Evolutionary conservation across 768 basidiomycete genomes (phyloP), one percentile per base, ranked within the genome.

Genomic region (Pleurotus sapidus): DNA sequence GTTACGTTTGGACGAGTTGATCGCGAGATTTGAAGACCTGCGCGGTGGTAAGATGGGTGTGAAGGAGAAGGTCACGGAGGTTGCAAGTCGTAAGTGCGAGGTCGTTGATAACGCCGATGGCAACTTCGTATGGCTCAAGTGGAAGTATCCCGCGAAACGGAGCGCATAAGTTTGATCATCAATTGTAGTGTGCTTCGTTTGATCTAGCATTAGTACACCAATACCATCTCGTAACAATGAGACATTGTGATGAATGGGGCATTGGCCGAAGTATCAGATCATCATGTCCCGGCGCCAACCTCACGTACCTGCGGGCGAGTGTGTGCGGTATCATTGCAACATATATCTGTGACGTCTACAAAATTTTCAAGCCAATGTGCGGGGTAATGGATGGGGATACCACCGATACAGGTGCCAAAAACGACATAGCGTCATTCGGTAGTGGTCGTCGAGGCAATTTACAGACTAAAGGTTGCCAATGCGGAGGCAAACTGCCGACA

Each of bases 61-160:
- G 2, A 76, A 71, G 64, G 86, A 87, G 64, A 97, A 95, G 73
- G 76, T 96, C 18, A 61, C 82, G 37, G 93, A 95, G 61, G 84
- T 97, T 47, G 79, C 90, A 11, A 66, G 74, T 56, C 86, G 93
- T 63, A 81, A 76, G 64, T 93, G 91, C 64, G 75, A 79, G 40
- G 68, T 84, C 42, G 75, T 82, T 17, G 80, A 83, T 61, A 84
- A 84, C 61, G 76, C 77, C 50, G 81, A 83, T 67, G 81, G 80
- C n/a, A 79, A 85, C 66, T 74, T 72, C 57, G 78, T 81, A 55
- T 84, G 83, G 82, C 73, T 89, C 30, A 75, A 77, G 63, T 89
- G 87, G 87, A 82, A 78, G 61, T 74, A 77, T 57, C 34, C 51
- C n/a, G 37, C 23, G 18, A 54, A 54, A 30, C 51, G 51, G 38